phyloP scores from a whole-genome alignment of 2,329 filamentous ascomycete genomes.

The Cercospora janseana region DNA sequence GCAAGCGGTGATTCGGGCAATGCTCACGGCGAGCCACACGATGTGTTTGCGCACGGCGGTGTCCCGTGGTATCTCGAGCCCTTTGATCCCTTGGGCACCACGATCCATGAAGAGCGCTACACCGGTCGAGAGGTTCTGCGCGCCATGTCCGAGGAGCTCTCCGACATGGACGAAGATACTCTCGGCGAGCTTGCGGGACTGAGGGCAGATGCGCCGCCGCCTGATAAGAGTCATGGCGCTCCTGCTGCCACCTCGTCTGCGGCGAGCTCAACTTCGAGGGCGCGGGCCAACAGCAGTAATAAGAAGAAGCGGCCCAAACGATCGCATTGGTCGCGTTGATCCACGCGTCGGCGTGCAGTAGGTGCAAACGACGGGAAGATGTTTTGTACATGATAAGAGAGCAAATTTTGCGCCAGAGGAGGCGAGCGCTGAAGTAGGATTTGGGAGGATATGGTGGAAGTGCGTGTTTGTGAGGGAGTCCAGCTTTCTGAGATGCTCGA shows the following conservation, averaged over 20 bases:
- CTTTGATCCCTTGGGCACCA: constrained; percentile 78
- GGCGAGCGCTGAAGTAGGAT: constrained; percentile 1
- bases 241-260: constrained; percentile 2
- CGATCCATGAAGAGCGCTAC: constrained; percentile 72
- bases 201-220: constrained; percentile 23
- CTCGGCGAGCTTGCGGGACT: constrained; percentile 58
- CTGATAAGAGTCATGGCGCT: constrained; percentile 13
- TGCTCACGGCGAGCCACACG: constrained; percentile 38
- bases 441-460: too few relatives aligned
- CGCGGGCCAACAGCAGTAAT: constrained; percentile 6
- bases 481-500: not conserved
- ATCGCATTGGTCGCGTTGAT: constrained; percentile 19
- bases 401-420: not conserved
- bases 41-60: constrained; percentile 63
- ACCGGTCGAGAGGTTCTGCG: constrained; percentile 69
- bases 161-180: constrained; percentile 89
- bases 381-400: constrained; percentile 6
- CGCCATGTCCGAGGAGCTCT: constrained; percentile 73
- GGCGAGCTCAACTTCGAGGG: not conserved
- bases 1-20: constrained; percentile 21
- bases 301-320: constrained; percentile 17
- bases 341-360: too few relatives aligned
- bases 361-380: too few relatives aligned
- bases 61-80: constrained; percentile 83
- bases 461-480: not conserved